Conservation (phyloP, 2,329 filamentous ascomycete genomes). For the Ophiostoma quercus region DNA sequence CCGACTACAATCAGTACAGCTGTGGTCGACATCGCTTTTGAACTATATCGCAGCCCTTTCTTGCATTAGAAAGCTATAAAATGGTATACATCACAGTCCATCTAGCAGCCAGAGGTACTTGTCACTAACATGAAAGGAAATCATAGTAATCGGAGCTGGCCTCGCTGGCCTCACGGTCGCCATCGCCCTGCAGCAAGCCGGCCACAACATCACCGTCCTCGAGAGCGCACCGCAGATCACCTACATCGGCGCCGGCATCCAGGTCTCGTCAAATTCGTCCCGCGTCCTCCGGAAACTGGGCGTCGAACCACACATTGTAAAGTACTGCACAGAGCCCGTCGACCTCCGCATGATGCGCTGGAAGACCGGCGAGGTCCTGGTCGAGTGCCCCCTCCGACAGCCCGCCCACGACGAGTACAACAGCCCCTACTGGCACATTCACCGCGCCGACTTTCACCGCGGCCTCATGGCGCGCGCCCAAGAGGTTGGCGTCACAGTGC, state of each 20-base stretch:
- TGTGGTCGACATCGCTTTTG: neutral
- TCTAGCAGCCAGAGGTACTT: too few species aligned
- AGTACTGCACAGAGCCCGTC: slow-evolving; percentile 40
- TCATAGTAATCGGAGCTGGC: slow-evolving; percentile 29
- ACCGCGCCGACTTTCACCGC: slow-evolving; percentile 26
- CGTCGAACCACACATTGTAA: slow-evolving; percentile 42
- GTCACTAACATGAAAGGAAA: slow-evolving; percentile 18
- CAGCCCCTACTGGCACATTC: slow-evolving; percentile 38
- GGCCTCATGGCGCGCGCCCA: slow-evolving; percentile 20
- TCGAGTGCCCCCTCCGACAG: slow-evolving; percentile 50
- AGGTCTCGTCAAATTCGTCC: slow-evolving; percentile 48
- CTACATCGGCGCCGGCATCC: slow-evolving; percentile 45
- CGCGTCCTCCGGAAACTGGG: slow-evolving; percentile 48
- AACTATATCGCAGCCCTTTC: neutral
- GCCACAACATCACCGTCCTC: slow-evolving; percentile 25
- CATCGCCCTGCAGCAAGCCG: slow-evolving; percentile 23
- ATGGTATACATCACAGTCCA: neutral
- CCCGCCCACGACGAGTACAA: slow-evolving; percentile 44
- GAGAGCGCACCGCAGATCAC: slow-evolving; percentile 35
- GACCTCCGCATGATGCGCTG: slow-evolving; percentile 48
- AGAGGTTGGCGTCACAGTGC: slow-evolving; percentile 20
- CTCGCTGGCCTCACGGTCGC: slow-evolving; percentile 25
- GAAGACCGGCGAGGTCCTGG: slow-evolving; percentile 45
- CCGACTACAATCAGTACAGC: neutral
- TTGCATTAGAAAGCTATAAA: neutral